phyloP scores from a whole-genome alignment of 164 flowering plant species.

The Dillenia turbinata region DNA sequence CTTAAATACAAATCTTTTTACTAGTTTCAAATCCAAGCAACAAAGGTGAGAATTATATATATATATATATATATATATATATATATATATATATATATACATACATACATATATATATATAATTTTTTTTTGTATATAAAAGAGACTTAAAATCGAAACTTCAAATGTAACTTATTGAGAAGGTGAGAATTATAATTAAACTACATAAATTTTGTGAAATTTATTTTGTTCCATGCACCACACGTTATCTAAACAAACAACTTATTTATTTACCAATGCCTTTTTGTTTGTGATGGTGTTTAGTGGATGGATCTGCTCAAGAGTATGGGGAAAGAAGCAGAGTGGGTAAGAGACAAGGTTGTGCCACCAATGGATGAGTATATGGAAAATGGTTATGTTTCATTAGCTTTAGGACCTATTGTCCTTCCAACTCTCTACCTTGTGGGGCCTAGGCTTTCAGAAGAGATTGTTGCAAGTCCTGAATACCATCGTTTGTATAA shows the following conservation, averaged over 20 bases:
- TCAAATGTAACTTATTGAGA: too few relatives aligned
- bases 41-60: too few relatives aligned
- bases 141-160: too few relatives aligned
- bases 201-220: too few relatives aligned
- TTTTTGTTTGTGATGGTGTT: neutral
- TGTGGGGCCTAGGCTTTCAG: slow-evolving; percentile 24
- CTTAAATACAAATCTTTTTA: too few relatives aligned
- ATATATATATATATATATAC: too few relatives aligned
- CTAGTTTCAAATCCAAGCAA: too few relatives aligned
- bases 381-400: slow-evolving; percentile 19
- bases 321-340: slow-evolving; percentile 30
- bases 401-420: slow-evolving; percentile 33
- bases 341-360: slow-evolving; percentile 18
- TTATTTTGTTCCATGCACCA: too few relatives aligned
- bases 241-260: too few relatives aligned
- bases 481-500: slow-evolving; percentile 24
- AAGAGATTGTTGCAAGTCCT: slow-evolving; percentile 16
- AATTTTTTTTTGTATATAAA: too few relatives aligned
- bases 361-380: slow-evolving; percentile 28
- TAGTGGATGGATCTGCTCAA: slow-evolving; percentile 29
- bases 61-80: too few relatives aligned
- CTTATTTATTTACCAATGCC: neutral
- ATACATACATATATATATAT: too few relatives aligned
- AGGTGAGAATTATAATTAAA: neutral
- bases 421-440: slow-evolving; percentile 27